Evolutionary conservation across 208 protist genomes (phyloP), one percentile per base, ranked within the genome.

Genomic region (Sergeia podlipaevii): DNA sequence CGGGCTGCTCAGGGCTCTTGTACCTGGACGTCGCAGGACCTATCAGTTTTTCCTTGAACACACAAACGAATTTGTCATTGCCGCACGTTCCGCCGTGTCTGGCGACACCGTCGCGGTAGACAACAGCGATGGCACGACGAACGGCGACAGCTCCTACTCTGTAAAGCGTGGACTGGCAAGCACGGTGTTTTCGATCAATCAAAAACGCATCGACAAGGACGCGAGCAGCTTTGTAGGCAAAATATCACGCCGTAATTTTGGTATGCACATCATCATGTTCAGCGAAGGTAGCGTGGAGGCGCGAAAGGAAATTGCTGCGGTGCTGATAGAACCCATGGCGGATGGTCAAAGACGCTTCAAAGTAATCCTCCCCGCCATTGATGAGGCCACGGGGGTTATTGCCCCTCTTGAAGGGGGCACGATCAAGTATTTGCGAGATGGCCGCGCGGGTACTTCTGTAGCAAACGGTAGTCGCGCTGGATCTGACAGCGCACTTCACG

Each of bases 311-410:
- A 59, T 77, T n/a, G 32, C 62, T 0, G 54, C 64, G 5, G 41
- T 77, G 13, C 34, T 57, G 29, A 53, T 77, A 17, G 43, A 65
- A 20, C 34, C 59, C 48, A 56, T 59, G 15, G 53, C 46, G 38
- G 70, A 77, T 49, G 58, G 60, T 18, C 37, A 68, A 56, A 30
- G 47, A 23, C 52, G 59, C 37, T 65, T 77, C 27, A 60, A 64
- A 44, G 70, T 77, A n/a, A 38, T 77, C 17, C 64, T 77, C 29
- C 70, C 70, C 34, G 60, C 70, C 43, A 77, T 77, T 28, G 70
- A 77, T 41, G 44, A 57, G 37, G 70, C 60, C 26, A 63, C 64
- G 36, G 70, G 70, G 26, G 67, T 65, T 55, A 67, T 77, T 24
- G 64, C 60, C 3, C 70, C 70, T 1, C 36, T 77, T 0, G 70